Conservation (phyloP, 1,284 basidiomycete species). For the Ceraceosorus guamensis region DNA sequence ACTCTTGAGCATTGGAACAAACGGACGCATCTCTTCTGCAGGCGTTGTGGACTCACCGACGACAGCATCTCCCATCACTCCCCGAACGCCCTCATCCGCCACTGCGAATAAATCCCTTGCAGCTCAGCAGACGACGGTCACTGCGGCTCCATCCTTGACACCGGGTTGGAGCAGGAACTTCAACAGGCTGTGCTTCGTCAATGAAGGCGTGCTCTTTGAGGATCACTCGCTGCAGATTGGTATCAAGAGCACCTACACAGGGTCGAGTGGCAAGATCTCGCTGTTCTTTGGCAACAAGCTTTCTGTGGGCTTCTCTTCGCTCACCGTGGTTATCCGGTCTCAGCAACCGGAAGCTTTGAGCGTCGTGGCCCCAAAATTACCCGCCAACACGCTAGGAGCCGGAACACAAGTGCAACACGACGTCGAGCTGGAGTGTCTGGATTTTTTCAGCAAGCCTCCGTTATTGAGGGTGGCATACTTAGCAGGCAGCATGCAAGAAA, state of each 20-base stretch:
- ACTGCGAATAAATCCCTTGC: background rate
- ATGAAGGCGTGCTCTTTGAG: constrained; percentile 89
- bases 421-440: constrained; percentile 87
- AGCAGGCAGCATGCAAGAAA: constrained; percentile 78
- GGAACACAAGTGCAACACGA: constrained; percentile 87
- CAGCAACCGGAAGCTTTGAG: constrained; percentile 65
- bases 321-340: constrained; percentile 69
- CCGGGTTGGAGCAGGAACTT: constrained; percentile 62
- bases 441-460: constrained; percentile 69
- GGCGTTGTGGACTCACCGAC: background rate
- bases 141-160: constrained; percentile 21
- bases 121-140: constrained; percentile 1
- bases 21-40: background rate
- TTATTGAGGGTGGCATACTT: constrained; percentile 83
- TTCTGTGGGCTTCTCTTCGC: constrained; percentile 72
- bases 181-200: constrained; percentile 68
- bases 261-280: constrained; percentile 79
- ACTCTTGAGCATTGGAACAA: constrained; percentile 7
- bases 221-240: constrained; percentile 92
- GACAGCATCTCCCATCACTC: constrained; percentile 7
- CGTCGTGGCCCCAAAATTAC: constrained; percentile 80
- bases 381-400: constrained; percentile 66
- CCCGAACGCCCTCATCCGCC: constrained; percentile 51
- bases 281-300: constrained; percentile 96
- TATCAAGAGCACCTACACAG: constrained; percentile 90